phyloP scores from a whole-genome alignment of 176 grass and related monocot species.

The Carex kokanica region DNA sequence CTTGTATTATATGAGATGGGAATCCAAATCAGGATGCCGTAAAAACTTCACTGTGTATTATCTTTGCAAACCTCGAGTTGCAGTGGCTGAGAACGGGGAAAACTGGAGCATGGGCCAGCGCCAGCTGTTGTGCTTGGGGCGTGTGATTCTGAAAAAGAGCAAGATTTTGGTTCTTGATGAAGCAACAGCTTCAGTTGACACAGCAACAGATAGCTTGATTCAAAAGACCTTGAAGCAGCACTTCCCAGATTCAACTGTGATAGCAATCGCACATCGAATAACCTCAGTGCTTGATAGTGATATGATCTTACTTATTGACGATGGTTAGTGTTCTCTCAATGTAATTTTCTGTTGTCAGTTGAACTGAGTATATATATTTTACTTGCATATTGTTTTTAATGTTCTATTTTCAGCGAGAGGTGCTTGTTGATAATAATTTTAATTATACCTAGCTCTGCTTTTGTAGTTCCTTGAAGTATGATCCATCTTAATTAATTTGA shows the following conservation, averaged over 20 bases:
- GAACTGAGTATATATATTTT: too few species aligned
- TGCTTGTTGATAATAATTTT: neutral
- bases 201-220: constrained; percentile 72
- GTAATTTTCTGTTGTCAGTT: too few species aligned
- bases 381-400: neutral
- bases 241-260: constrained; percentile 60
- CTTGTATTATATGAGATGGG: too few species aligned
- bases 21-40: too few species aligned
- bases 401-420: neutral
- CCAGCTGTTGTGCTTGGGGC: constrained; percentile 65
- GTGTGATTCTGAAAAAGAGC: constrained; percentile 76
- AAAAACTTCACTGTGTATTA: too few species aligned
- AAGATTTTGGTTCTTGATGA: constrained; percentile 81
- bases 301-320: constrained; percentile 70
- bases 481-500: neutral
- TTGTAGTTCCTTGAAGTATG: neutral
- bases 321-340: constrained; percentile 37
- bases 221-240: constrained; percentile 68
- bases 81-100: constrained; percentile 89
- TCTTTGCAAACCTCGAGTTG: constrained; percentile 5
- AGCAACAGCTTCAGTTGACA: constrained; percentile 78
- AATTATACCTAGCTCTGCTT: neutral
- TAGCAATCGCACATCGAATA: constrained; percentile 75
- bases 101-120: constrained; percentile 91
- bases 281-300: constrained; percentile 78